Evolutionary conservation across 1,284 basidiomycete genomes (phyloP), one percentile per base, ranked within the genome.

Genomic region (Ganoderma lucidum): DNA sequence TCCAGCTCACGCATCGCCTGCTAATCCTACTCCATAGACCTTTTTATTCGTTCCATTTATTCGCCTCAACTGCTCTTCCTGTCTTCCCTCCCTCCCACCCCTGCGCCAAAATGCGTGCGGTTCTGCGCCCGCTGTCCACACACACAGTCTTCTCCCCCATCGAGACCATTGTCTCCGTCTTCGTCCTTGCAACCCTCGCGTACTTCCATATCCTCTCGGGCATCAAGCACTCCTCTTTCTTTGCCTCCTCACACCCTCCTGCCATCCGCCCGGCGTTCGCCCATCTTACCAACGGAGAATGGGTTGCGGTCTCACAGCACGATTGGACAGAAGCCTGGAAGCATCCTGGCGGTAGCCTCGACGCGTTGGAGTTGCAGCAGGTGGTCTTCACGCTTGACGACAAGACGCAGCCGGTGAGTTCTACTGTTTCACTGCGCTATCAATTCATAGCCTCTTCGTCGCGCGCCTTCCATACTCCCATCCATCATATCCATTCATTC

Each of bases 201-300:
- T 98, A 98, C 82, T 97, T 98, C 80, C 94, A 96, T 80, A 87
- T 97, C 71, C 87, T 98, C 68, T 89, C 90, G 71, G 93, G 94
- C 58, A 92, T 97, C 79, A 95, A 95, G 71, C 87, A 92, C 75
- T 91, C 90, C 0, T 82, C 88, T 0, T 92, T 93, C 80, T 86
- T 93, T 68, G 87, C 88, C 0, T 83, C 89, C 0, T 78, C 84
- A 1, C 80, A 84, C 45, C 80, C 85, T 4, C 81, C 84, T 3
- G 77, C 83, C 0, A 81, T 90, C 35, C 81, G 86, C 9, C 85
- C 91, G 1, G 81, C 89, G 6, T 84, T 90, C 77, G 87, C 86
- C 2, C 77, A 87, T 8, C 81, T 87, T 28, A 83, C 82, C 15
- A 80, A 85, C 28, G 82, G 80, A 28, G 83, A 88, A 73, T 93